A percentile compares a stretch with the other conserved stretches of the same genome.
Conservation (phyloP, 2,329 filamentous ascomycete genomes). For the Talaromyces rugulosus region DNA sequence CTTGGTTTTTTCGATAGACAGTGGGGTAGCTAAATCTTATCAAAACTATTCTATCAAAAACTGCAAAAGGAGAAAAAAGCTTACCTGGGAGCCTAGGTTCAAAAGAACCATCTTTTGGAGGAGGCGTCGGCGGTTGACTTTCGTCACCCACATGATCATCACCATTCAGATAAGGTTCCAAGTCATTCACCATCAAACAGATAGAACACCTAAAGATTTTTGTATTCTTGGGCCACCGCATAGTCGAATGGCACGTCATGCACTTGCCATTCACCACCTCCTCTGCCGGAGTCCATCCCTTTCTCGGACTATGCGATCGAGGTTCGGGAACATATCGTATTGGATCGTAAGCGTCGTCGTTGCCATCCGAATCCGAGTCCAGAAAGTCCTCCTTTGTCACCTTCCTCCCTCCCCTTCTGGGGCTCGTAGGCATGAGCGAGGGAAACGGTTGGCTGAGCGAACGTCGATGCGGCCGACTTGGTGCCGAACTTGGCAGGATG, state of each 20-base stretch:
- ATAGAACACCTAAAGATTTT: conserved; percentile 76
- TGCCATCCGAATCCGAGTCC: conserved; percentile 44
- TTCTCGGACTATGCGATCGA: conserved; percentile 35
- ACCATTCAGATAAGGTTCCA: conserved; percentile 45
- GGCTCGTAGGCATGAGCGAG: conserved; percentile 59
- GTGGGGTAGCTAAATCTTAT: conserved; percentile 33
- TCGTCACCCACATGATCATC: conserved; percentile 15
- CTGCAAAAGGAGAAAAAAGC: conserved; percentile 6
- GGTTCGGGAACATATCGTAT: conserved; percentile 24
- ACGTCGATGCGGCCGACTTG: conserved; percentile 48
- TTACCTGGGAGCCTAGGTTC: conserved; percentile 21
- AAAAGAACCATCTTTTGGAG: conserved; percentile 16
- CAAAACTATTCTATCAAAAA: background rate
- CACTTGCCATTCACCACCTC: conserved; percentile 69
- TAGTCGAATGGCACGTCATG: conserved; percentile 78
- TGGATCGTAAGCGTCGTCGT: conserved; percentile 35
- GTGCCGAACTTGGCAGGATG: conserved; percentile 1
- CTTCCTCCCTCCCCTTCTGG: conserved; percentile 48
- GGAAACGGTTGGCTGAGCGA: conserved; percentile 80
- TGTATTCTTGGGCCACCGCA: conserved; percentile 72
- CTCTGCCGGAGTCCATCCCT: conserved; percentile 44
- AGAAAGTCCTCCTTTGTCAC: conserved; percentile 38
- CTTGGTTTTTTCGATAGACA: conserved; percentile 60
- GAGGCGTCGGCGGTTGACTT: conserved; percentile 14
- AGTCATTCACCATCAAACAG: conserved; percentile 80